Evolutionary conservation across 1,284 basidiomycete genomes (phyloP).

Genomic region (Irpex rosettiformis): DNA sequence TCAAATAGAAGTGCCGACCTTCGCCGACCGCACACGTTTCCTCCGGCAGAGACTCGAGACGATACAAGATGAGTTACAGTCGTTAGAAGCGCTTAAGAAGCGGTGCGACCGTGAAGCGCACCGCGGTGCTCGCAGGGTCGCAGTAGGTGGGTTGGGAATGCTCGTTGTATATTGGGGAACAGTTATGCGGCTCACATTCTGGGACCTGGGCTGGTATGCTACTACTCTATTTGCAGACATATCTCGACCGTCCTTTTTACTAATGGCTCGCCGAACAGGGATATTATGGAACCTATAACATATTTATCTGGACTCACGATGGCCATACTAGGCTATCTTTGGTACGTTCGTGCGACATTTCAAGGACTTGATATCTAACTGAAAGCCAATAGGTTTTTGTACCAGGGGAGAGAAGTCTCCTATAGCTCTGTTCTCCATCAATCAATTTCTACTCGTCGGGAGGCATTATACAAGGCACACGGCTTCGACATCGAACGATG

Average conservation of each 20-base stretch:
- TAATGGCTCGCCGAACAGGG: constrained; percentile 35
- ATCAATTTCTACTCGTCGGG: constrained; percentile 54
- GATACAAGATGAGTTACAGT: constrained; percentile 39
- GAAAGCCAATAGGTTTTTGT: constrained; percentile 43
- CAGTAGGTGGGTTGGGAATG: constrained; percentile 54
- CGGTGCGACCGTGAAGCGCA: constrained; percentile 57
- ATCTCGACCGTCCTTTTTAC: not conserved
- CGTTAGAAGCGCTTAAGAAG: constrained; percentile 50
- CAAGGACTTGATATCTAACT: not conserved
- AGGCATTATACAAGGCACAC: constrained; percentile 52
- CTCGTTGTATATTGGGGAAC: constrained; percentile 61
- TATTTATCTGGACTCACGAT: constrained; percentile 60
- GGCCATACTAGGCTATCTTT: constrained; percentile 57
- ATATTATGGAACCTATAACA: constrained; percentile 69
- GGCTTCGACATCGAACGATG: constrained; percentile 63
- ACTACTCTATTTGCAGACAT: not conserved
- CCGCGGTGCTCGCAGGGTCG: constrained; percentile 52
- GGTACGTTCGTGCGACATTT: constrained; percentile 29
- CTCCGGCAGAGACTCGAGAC: constrained; percentile 46
- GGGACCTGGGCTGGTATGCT: constrained; percentile 54
- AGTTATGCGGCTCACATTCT: constrained; percentile 63
- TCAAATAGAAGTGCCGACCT: constrained; percentile 57
- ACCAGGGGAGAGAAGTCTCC: constrained; percentile 67
- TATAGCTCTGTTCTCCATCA: constrained; percentile 58
- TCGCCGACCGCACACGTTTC: constrained; percentile 59